A percentile compares a stretch with the other conserved stretches of the same genome.
Evolutionary conservation across 1,284 basidiomycete species (phyloP).

Genomic region (Ganoderma sinense): DNA sequence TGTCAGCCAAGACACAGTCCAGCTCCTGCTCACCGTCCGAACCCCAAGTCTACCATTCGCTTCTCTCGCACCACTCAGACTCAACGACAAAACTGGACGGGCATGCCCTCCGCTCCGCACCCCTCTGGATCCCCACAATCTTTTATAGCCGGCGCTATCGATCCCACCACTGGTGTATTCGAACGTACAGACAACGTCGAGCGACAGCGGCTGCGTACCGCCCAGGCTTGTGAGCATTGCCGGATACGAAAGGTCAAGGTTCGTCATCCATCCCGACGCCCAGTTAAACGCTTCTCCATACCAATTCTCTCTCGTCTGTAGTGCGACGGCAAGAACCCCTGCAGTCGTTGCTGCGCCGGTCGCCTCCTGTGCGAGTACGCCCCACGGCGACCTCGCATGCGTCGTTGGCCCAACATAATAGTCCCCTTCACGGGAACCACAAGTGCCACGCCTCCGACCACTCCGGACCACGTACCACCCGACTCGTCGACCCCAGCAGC

Average conservation of each 20-base stretch:
- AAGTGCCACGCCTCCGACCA: not conserved
- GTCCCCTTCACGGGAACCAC: too few relatives aligned
- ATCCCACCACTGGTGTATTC: slow-evolving; percentile 65
- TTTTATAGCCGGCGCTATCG: slow-evolving; percentile 58
- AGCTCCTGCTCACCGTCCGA: slow-evolving; percentile 18
- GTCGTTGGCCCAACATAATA: too few relatives aligned
- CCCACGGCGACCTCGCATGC: slow-evolving; percentile 60
- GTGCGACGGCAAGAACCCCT: slow-evolving; percentile 51
- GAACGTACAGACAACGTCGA: slow-evolving; percentile 49
- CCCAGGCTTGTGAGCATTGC: slow-evolving; percentile 53
- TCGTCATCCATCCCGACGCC: slow-evolving; percentile 11
- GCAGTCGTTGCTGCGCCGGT: slow-evolving; percentile 45
- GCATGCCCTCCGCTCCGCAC: not conserved
- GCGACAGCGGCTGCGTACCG: slow-evolving; percentile 58
- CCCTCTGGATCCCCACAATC: slow-evolving; percentile 17
- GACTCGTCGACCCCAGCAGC: slow-evolving; percentile 26
- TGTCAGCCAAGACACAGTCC: not conserved
- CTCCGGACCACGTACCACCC: not conserved
- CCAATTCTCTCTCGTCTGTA: slow-evolving; percentile 20
- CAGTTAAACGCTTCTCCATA: not conserved
- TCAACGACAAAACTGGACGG: slow-evolving; percentile 8
- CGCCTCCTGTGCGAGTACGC: slow-evolving; percentile 52
- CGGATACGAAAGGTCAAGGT: slow-evolving; percentile 53
- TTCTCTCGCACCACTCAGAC: slow-evolving; percentile 24
- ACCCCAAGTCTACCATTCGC: slow-evolving; percentile 22